Conservation (phyloP, 164 flowering plant species). For the Umbellularia californica region DNA sequence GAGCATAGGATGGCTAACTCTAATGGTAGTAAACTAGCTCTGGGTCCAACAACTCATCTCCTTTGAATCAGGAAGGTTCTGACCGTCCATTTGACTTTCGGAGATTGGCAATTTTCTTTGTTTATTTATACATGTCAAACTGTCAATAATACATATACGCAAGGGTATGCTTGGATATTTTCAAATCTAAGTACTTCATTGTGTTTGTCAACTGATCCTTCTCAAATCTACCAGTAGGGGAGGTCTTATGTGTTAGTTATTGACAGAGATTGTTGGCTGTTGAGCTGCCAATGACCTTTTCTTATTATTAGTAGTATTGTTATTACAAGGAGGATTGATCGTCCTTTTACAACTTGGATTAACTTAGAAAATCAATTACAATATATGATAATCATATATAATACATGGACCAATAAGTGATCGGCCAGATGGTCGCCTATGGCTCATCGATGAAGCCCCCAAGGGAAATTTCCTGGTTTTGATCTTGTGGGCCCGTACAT, state of each 20-base stretch:
- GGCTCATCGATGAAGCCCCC: too few relatives aligned
- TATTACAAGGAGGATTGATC: neutral
- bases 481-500: neutral
- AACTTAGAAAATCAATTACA: neutral
- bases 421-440: neutral
- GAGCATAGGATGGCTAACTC: neutral
- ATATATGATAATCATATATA: neutral
- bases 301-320: neutral
- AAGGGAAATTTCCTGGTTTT: too few relatives aligned
- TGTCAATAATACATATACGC: neutral
- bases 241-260: constrained; percentile 1
- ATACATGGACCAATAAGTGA: neutral
- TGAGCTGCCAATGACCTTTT: constrained; percentile 13
- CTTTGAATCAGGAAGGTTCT: neutral
- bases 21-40: neutral
- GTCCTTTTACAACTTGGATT: too few relatives aligned
- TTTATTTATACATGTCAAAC: neutral
- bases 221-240: neutral
- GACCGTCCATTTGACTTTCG: constrained; percentile 7
- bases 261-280: constrained; percentile 7
- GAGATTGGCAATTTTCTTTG: neutral
- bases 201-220: constrained; percentile 1
- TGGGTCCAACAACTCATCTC: neutral
- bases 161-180: neutral
- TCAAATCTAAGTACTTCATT: neutral